These are phyloP conservation scores for Groenewaldozyma auringiensis DNA, from an alignment of 1,139 yeast species.

Conservation along the genomic window DNA sequence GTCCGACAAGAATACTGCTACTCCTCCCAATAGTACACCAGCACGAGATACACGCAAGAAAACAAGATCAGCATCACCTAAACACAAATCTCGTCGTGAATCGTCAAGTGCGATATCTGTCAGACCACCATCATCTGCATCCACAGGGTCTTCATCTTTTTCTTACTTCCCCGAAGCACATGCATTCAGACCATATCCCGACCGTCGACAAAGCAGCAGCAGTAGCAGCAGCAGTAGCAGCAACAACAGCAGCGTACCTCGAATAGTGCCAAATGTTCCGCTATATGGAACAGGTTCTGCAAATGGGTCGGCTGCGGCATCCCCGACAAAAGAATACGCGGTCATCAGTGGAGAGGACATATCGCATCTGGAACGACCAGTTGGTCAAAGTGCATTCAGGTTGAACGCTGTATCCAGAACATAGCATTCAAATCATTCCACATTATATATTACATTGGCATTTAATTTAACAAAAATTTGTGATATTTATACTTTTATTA, in stretches of 20 bases:
- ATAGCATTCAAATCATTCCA: not conserved
- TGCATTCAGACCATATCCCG: conserved; percentile 18
- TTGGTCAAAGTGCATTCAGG: conserved; percentile 15
- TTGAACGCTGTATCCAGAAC: conserved; percentile 4
- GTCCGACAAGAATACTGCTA: no score
- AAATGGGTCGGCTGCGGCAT: conserved; percentile 1
- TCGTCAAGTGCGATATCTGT: no score
- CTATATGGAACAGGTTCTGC: conserved; percentile 1
- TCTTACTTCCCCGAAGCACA: conserved; percentile 6
- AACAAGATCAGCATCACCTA: not conserved
- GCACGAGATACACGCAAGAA: not conserved
- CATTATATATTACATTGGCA: not conserved
- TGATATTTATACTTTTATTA: conserved; percentile 2
- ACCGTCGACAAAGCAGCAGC: conserved; percentile 8
- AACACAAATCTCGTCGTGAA: not conserved
- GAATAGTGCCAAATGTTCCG: not conserved
- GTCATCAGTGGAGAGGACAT: conserved; percentile 18
- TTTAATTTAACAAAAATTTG: not conserved
- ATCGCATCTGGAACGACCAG: conserved; percentile 15
- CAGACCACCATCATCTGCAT: not conserved
- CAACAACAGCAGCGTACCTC: not conserved
- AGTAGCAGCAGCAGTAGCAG: not conserved
- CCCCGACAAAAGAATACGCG: conserved; percentile 7
- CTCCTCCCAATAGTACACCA: not conserved
- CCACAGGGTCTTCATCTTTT: conserved; percentile 6